phyloP scores from a whole-genome alignment of 176 grass and related monocot genomes.

The Hsuehochloa calcarea region DNA sequence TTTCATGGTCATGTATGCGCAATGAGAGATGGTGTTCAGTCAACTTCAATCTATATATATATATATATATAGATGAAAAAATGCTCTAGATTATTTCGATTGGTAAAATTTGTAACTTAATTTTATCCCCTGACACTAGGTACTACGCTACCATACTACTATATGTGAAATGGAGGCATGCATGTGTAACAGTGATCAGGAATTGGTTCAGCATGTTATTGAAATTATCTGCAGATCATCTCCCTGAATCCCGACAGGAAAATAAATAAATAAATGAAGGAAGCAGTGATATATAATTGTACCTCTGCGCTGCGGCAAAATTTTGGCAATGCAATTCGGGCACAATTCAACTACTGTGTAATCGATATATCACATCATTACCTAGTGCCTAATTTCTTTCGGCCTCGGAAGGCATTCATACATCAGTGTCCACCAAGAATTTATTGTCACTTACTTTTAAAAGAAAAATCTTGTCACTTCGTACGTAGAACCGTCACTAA shows the following conservation, averaged over 20 bases:
- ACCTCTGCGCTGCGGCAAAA: not conserved
- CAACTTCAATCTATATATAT: not conserved
- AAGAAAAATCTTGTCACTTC: not conserved
- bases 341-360: not conserved
- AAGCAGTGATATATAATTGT: too few species aligned
- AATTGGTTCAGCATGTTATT: not conserved
- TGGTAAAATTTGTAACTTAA: not conserved
- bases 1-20: not conserved
- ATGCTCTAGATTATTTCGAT: not conserved
- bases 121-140: too few species aligned
- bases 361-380: conserved; percentile 29
- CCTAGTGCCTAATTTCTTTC: conserved; percentile 40
- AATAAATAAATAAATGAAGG: too few species aligned
- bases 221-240: too few species aligned
- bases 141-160: too few species aligned
- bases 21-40: not conserved
- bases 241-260: too few species aligned
- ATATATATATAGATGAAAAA: not conserved
- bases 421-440: not conserved
- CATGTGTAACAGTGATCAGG: not conserved
- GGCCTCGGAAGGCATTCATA: conserved; percentile 16
- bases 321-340: not conserved
- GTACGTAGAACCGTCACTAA: conserved; percentile 3
- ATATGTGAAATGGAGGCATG: too few species aligned
- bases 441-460: not conserved